Base-by-base conservation (phyloP, 1,284 basidiomycete genomes). In the Apiotrichum siamense region DNA sequence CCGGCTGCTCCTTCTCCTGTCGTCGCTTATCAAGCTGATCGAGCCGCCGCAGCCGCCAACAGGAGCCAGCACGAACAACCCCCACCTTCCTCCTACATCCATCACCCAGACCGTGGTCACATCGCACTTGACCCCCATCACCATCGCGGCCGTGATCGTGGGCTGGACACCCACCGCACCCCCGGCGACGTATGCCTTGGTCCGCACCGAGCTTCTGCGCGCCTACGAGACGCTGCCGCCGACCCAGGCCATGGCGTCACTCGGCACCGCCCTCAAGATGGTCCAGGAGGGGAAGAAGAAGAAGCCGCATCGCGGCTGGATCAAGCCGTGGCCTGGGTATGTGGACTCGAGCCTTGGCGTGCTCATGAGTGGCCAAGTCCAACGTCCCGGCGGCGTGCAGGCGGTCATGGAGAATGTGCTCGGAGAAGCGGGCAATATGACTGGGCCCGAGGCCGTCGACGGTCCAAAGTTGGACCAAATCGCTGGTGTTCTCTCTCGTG, bases 321-420 rank as follows among this genome's bases (percentile, higher is more conserved):
- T 52, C 3, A 49, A 60, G n/a, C 43, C 38, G 3, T 67, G 64
- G 61, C 69, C 69, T 1, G 45, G 49, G 11, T 70, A 69, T 43
- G 63, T 66, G 2, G 59, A 62, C 23, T 41, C 54, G 11, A 57
- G 61, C 3, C 51, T 66, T 24, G 55, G 58, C 24, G 57, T 51
- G 4, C 52, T 67, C 21, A 58, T 70, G 55, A 61, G 58, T 23
- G 55, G 49, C 17, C 64, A 67, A 49, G 50, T 69, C 10, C 47
- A 61, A 35, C 41, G 65, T 18, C 59, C 58, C 4, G 64, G 66
- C 24, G 69, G 69, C 11, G 61, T 70, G 0, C 58, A 50, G 23
- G 69, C 63, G 0, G 45, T 72, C 33, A 64, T 72, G 63, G 63
- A 65, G 41, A 67, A 67, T 49, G 58, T 68, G 7, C 59, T 70